phyloP scores from a whole-genome alignment of 2,329 filamentous ascomycete genomes.

The Colletotrichum limetticola region DNA sequence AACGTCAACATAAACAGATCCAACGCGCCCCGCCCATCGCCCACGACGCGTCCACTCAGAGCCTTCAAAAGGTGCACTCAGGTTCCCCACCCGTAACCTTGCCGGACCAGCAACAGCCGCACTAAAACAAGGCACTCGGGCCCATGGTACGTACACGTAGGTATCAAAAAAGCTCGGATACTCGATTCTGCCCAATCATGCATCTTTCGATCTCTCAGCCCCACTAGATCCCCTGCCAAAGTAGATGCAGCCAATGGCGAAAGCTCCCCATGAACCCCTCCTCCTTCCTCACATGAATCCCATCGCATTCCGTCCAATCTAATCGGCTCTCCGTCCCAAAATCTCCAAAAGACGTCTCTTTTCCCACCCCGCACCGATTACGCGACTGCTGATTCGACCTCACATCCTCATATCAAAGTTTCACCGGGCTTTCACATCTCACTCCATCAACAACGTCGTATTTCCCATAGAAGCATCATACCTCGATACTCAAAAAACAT shows the following conservation, averaged over 20 bases:
- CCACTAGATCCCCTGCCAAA: not conserved
- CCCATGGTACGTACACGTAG: not conserved
- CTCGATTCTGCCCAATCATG: not conserved
- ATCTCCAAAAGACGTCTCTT: not conserved
- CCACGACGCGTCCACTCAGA: not conserved
- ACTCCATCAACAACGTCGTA: not conserved
- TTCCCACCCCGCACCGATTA: slow-evolving; percentile 22
- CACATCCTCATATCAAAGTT: not conserved
- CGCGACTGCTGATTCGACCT: slow-evolving; percentile 10
- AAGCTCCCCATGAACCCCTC: not conserved
- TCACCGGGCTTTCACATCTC: not conserved
- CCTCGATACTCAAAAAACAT: slow-evolving; percentile 40
- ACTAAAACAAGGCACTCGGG: slow-evolving; percentile 2
- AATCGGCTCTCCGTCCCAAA: not conserved
- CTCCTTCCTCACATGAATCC: not conserved
- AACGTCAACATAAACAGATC: slow-evolving; percentile 7
- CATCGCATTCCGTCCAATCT: not conserved
- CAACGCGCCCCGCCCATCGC: slow-evolving; percentile 6
- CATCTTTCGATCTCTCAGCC: too few species aligned
- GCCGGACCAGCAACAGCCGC: not conserved
- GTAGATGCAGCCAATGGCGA: not conserved
- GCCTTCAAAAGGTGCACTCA: not conserved
- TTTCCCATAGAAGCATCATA: not conserved
- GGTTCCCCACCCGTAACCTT: not conserved
- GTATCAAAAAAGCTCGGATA: not conserved